Evolutionary conservation across 2,329 filamentous ascomycete genomes (phyloP).

Genomic region (Aspergillus sp.): DNA sequence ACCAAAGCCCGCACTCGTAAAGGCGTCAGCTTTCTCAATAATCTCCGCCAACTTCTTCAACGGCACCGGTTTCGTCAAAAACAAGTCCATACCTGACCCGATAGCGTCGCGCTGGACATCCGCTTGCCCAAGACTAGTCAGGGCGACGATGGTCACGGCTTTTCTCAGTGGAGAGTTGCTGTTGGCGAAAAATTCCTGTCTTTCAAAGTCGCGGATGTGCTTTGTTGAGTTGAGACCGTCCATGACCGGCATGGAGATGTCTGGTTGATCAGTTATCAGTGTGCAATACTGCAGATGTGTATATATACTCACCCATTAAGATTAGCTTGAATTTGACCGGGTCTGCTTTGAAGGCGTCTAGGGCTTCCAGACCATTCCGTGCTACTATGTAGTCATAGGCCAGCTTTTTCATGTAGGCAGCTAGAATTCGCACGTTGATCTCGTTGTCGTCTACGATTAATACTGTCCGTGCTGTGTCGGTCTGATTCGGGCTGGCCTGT

Average conservation of each 20-base stretch:
- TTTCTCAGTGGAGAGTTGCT: background rate
- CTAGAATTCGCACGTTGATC: conserved; percentile 29
- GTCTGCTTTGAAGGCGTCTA: conserved; percentile 19
- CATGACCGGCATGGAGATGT: conserved; percentile 34
- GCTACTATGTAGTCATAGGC: conserved; percentile 24
- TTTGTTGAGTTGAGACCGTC: conserved; percentile 26
- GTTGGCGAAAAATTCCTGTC: conserved; percentile 3
- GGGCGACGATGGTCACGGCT: conserved; percentile 18
- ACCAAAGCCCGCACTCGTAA: no score
- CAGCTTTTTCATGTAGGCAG: conserved; percentile 25
- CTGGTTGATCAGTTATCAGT: conserved; percentile 11
- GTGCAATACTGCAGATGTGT: background rate
- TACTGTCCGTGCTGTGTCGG: conserved; percentile 5
- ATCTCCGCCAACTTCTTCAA: background rate
- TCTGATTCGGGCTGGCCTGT: background rate
- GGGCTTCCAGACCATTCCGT: conserved; percentile 29
- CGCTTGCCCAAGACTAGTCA: conserved; percentile 26
- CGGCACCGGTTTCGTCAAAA: conserved; percentile 26
- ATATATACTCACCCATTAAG: conserved; percentile 12
- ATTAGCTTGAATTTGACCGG: conserved; percentile 4
- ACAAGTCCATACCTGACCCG: conserved; percentile 26
- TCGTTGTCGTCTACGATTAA: conserved; percentile 35
- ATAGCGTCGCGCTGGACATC: conserved; percentile 25
- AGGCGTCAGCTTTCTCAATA: background rate
- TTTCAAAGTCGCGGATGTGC: conserved; percentile 22